phyloP scores from a whole-genome alignment of 1,284 basidiomycete genomes.

The Mycena citricolor region DNA sequence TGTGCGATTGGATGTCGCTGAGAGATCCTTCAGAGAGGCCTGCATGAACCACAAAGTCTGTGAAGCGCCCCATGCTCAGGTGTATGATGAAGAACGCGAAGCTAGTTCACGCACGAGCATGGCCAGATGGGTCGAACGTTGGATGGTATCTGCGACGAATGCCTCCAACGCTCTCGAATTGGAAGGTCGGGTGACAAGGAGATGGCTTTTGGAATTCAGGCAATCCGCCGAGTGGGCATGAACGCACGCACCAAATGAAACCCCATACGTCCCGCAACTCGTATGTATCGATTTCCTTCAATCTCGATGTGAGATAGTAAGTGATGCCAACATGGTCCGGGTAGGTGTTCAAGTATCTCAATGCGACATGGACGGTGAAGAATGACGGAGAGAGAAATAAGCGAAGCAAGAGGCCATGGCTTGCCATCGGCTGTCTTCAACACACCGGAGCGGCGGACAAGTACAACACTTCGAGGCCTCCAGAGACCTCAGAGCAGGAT shows the following conservation, averaged over 20 bases:
- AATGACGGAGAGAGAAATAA: conserved; percentile 88
- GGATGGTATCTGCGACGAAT: conserved; percentile 84
- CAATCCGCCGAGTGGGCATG: neutral
- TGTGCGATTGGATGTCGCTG: conserved; percentile 61
- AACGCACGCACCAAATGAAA: conserved; percentile 77
- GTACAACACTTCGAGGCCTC: no score
- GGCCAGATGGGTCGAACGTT: conserved; percentile 89
- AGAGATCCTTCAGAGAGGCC: conserved; percentile 88
- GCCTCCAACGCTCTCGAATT: conserved; percentile 88
- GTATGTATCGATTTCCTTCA: conserved; percentile 73
- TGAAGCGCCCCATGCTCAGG: conserved; percentile 15
- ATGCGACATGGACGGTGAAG: conserved; percentile 89
- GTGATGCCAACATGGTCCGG: conserved; percentile 94
- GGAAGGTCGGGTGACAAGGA: conserved; percentile 87
- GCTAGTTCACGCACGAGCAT: conserved; percentile 72
- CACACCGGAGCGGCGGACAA: no score
- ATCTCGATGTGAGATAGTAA: conserved; percentile 87
- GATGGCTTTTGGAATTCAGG: conserved; percentile 62
- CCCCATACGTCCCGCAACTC: conserved; percentile 96
- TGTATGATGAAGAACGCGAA: conserved; percentile 17
- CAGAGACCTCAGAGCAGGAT: no score
- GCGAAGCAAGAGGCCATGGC: conserved; percentile 78
- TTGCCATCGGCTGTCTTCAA: no score
- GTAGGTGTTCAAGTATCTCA: conserved; percentile 87
- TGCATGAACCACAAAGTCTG: conserved; percentile 99